These are phyloP conservation scores for Amanita pseudoporphyria DNA, from an alignment of 768 basidiomycete genomes.

Conservation along the genomic window DNA sequence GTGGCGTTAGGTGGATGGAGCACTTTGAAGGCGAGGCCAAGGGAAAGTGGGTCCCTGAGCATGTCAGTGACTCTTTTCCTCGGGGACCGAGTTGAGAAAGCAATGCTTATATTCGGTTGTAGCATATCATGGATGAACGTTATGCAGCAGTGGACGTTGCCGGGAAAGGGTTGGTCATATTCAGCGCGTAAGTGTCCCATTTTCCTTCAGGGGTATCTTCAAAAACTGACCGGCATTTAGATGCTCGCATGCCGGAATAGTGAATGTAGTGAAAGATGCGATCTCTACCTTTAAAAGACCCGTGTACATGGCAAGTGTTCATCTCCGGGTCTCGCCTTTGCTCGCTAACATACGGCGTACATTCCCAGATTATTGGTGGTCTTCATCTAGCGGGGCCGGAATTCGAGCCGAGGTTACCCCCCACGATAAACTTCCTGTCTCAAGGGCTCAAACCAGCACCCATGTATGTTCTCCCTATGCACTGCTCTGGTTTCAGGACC, in stretches of 20 bases:
- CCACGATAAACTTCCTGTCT: constrained; percentile 65
- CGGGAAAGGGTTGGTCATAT: constrained; percentile 76
- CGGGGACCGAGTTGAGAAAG: not conserved
- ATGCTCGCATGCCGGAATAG: constrained; percentile 70
- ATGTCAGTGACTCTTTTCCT: constrained; percentile 24
- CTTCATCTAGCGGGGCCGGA: constrained; percentile 76
- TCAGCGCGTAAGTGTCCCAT: constrained; percentile 61
- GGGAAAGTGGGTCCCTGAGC: constrained; percentile 44
- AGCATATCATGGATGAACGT: constrained; percentile 80
- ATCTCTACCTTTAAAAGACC: constrained; percentile 52
- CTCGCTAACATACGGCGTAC: not conserved
- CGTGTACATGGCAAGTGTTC: constrained; percentile 54
- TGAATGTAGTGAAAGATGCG: constrained; percentile 73
- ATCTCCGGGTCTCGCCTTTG: not conserved
- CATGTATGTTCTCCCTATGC: constrained; percentile 71
- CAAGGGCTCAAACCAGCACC: constrained; percentile 52
- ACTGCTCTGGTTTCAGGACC: constrained; percentile 73
- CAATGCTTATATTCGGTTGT: not conserved
- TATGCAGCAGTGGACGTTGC: constrained; percentile 68
- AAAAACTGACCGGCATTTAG: constrained; percentile 13
- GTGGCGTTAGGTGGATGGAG: constrained; percentile 54
- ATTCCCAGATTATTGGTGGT: constrained; percentile 61
- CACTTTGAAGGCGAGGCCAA: constrained; percentile 14
- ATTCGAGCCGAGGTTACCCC: constrained; percentile 47
- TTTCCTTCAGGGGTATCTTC: not conserved